These are phyloP conservation scores for Blastobotrys apis DNA, from an alignment of 1,139 yeast species.

Conservation along the genomic window DNA sequence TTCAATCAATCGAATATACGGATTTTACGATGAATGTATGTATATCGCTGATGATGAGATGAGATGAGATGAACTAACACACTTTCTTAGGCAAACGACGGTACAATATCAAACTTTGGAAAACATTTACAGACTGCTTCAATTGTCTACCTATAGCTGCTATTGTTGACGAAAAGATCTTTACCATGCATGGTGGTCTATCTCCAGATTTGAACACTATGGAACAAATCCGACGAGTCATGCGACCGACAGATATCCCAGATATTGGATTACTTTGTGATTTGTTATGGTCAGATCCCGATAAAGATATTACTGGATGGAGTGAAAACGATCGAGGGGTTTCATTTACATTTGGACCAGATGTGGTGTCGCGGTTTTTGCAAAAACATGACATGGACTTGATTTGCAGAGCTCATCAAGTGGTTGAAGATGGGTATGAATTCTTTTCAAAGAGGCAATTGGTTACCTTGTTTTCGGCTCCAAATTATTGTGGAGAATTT, in stretches of 20 bases:
- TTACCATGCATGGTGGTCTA: slow-evolving; percentile 98
- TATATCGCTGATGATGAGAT: neutral
- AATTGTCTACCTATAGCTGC: slow-evolving; percentile 98
- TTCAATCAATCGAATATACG: slow-evolving; percentile 92
- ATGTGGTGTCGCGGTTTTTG: slow-evolving; percentile 87
- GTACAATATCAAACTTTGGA: slow-evolving; percentile 95
- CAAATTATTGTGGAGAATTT: slow-evolving; percentile 97
- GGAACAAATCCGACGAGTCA: slow-evolving; percentile 97
- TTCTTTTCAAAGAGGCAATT: slow-evolving; percentile 92
- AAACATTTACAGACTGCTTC: slow-evolving; percentile 95
- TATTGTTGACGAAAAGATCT: slow-evolving; percentile 93
- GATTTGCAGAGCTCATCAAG: slow-evolving; percentile 97
- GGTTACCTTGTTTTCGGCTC: slow-evolving; percentile 92
- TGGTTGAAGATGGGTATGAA: slow-evolving; percentile 98
- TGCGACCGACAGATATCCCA: slow-evolving; percentile 98
- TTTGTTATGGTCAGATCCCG: slow-evolving; percentile 97
- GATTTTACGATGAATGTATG: slow-evolving; percentile 92
- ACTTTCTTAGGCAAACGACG: slow-evolving; percentile 57
- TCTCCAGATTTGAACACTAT: slow-evolving; percentile 94
- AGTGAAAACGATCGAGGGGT: slow-evolving; percentile 98
- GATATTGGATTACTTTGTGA: slow-evolving; percentile 95
- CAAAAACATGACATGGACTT: slow-evolving; percentile 97
- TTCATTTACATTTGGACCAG: slow-evolving; percentile 95
- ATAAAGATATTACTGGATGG: slow-evolving; percentile 97
- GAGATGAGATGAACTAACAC: neutral